Evolutionary conservation across 192 early-diverging fungal species (phyloP).

Genomic region (Coemansia sp.): DNA sequence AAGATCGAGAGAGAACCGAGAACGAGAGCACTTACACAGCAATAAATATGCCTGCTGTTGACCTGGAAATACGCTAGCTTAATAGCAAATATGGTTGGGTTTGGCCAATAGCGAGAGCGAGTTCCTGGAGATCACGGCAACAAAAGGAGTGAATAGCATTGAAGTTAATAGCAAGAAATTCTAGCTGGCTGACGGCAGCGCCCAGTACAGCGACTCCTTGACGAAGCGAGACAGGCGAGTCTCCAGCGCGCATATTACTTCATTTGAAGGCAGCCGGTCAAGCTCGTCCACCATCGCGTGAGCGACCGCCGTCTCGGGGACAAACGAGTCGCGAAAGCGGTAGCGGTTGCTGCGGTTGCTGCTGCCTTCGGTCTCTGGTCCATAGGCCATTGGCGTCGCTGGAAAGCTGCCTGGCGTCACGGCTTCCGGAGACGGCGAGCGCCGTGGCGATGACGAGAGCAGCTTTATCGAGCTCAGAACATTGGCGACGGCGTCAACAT

Average conservation of each 20-base stretch:
- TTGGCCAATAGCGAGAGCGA: no score
- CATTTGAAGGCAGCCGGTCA: constrained; percentile 51
- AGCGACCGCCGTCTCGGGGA: constrained; percentile 16
- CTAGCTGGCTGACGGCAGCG: constrained; percentile 47
- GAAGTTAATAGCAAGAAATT: neutral
- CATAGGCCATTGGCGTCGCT: neutral
- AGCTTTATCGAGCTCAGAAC: constrained; percentile 52
- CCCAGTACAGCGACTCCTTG: constrained; percentile 54
- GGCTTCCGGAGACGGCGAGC: constrained; percentile 11
- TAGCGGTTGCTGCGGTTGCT: neutral
- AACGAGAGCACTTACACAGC: no score
- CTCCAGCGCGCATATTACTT: constrained; percentile 53
- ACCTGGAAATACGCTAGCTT: no score
- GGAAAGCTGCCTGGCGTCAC: neutral
- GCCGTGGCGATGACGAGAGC: constrained; percentile 39
- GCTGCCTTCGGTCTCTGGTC: neutral
- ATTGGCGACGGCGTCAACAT: constrained; percentile 54
- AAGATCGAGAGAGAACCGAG: neutral
- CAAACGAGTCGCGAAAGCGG: constrained; percentile 31
- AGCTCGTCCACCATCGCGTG: constrained; percentile 39
- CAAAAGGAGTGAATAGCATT: neutral
- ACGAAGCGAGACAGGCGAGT: constrained; percentile 55
- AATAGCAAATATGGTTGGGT: no score
- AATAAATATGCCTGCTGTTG: no score
- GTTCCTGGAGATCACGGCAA: neutral